Conservation (phyloP, 169 alveolate genomes). For the Plasmodium sp. region DNA sequence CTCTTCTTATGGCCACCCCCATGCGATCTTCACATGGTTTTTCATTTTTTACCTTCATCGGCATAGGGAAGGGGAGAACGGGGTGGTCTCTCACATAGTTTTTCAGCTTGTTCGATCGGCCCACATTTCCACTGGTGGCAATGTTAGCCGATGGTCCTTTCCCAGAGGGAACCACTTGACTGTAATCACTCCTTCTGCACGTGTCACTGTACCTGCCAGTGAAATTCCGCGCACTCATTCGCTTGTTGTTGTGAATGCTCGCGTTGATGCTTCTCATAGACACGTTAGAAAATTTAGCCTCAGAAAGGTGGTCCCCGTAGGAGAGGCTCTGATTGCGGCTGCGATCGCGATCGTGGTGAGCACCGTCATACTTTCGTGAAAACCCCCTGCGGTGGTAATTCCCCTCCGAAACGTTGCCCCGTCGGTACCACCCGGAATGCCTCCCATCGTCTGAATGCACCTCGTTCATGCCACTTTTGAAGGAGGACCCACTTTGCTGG, state of each 20-base stretch:
- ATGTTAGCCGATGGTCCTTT: background rate
- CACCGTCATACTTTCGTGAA: background rate
- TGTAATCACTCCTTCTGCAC: background rate
- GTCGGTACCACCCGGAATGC: background rate
- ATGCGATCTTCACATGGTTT: background rate
- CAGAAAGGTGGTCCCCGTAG: background rate
- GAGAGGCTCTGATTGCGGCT: background rate
- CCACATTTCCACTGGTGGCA: background rate
- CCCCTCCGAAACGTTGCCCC: background rate
- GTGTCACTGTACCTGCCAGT: background rate
- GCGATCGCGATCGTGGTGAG: background rate
- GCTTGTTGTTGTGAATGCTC: conserved; percentile 25
- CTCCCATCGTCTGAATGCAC: background rate
- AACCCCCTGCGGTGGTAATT: background rate
- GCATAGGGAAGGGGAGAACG: background rate
- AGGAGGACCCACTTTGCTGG: background rate
- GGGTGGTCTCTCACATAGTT: background rate
- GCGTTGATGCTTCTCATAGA: conserved; percentile 69
- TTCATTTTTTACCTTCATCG: background rate
- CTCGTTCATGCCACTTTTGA: background rate
- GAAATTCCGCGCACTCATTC: background rate
- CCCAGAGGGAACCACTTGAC: background rate
- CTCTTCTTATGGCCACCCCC: background rate
- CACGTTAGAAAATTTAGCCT: background rate
- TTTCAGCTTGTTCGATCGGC: background rate